phyloP scores from a whole-genome alignment of 192 early-diverging fungal genomes.

The Coemansia pectinata region DNA sequence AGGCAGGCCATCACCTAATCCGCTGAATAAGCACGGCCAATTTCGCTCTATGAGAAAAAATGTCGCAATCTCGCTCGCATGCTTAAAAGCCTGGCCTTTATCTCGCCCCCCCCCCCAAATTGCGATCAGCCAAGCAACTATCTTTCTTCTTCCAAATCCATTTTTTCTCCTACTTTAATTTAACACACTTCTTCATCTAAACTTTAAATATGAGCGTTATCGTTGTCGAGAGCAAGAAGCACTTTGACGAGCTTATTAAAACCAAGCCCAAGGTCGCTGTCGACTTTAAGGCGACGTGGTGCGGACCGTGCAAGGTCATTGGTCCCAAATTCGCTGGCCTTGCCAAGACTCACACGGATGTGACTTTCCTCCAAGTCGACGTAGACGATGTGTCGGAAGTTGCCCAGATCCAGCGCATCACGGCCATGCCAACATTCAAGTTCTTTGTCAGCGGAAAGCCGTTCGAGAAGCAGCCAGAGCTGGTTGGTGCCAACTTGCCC shows the following conservation, averaged over 20 bases:
- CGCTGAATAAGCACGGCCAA: background rate
- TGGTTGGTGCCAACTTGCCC: slow-evolving; percentile 31
- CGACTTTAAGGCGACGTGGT: slow-evolving; percentile 81
- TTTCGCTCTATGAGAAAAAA: background rate
- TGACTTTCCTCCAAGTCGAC: slow-evolving; percentile 80
- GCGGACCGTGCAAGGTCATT: slow-evolving; percentile 81
- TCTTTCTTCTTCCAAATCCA: background rate
- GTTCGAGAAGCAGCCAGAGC: slow-evolving; percentile 36
- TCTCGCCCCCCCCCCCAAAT: background rate
- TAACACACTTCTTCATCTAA: background rate
- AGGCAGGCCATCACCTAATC: background rate
- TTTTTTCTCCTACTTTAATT: background rate
- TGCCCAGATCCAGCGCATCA: slow-evolving; percentile 47
- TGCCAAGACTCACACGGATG: slow-evolving; percentile 51
- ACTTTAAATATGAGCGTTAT: background rate
- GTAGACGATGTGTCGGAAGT: slow-evolving; percentile 67
- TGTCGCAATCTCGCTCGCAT: background rate
- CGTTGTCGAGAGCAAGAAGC: background rate
- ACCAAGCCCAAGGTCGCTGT: slow-evolving; percentile 60
- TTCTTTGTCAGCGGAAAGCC: slow-evolving; percentile 62
- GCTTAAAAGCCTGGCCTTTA: background rate
- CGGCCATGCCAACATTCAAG: slow-evolving; percentile 83
- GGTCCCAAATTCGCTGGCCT: slow-evolving; percentile 65
- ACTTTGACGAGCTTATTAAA: slow-evolving; percentile 19
- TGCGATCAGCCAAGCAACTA: background rate